Base-by-base conservation (phyloP, 148 eudicot genomes). In the Salicornia ramosissima region DNA sequence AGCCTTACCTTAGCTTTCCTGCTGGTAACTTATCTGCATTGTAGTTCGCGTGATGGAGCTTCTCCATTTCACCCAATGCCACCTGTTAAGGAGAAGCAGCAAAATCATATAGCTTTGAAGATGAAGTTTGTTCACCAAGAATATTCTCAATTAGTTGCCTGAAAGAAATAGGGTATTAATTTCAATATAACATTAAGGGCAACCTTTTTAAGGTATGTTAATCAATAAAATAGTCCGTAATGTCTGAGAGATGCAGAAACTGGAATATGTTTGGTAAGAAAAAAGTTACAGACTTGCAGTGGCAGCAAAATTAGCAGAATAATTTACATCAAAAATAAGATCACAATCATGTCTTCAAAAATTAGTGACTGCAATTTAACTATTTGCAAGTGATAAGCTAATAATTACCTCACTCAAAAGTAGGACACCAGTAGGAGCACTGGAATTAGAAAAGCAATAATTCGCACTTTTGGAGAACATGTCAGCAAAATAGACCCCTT, bases 381-480 rank as follows among this genome's bases (percentile, higher is more conserved):
- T 12, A 13, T 46, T 14, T 13, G 5, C 3, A 45, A n/a, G 19
- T 65, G 19, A 40, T 67, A 11, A 45, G 12, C 25, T 36, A 56
- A 40, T 26, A 62, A 74, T 68, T 52, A 94, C 99, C 99, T 94
- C 99, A 56, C 99, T 91, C 33, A 94, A 74, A 80, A 94, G 96
- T 70, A 94, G 82, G 68, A 94, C 99, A 13, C 99, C 99, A 71
- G 83, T 39, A 10, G 83, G 75, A 60, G 88, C 52, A 66, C 72
- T 62, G 31, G 72, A 68, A 73, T 76, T 74, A 58, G 99, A 84
- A 72, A 63, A 91, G 79, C 97, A 94, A 73, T 91, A 94, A 64
- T 90, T 94, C 73, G 99, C 99, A 81, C 99, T 94, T 77, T 90
- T 91, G 64, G 99, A 94, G 75, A 94, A 94, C 99, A 94, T 94